Evolutionary conservation across 371 early-diverging fungal species (phyloP).

Genomic region (Gilbertella persicaria): DNA sequence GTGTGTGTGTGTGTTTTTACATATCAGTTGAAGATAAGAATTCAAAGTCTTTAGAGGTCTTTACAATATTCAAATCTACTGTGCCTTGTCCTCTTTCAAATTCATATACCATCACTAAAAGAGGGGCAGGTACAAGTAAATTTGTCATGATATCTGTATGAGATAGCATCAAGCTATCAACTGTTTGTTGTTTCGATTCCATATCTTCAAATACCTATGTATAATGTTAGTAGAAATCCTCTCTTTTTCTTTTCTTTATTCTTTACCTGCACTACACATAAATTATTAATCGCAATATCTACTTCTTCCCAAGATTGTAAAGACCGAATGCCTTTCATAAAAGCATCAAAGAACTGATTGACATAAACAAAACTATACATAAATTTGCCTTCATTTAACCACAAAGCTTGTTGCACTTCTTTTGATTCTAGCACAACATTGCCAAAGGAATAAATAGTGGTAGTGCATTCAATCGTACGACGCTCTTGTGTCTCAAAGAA

Average conservation of each 20-base stretch:
- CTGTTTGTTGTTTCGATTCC: conserved; percentile 27
- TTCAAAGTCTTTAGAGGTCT: background rate
- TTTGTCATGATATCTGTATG: background rate
- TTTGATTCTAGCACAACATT: conserved; percentile 60
- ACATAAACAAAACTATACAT: conserved; percentile 58
- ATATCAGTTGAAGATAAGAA: background rate
- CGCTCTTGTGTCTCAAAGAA: conserved; percentile 57
- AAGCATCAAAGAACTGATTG: conserved; percentile 64
- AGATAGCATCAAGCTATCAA: background rate
- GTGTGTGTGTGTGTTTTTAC: background rate
- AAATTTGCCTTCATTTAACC: conserved; percentile 44
- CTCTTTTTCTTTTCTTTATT: background rate
- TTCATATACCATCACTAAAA: conserved; percentile 54
- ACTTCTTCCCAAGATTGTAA: conserved; percentile 56
- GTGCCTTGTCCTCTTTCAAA: conserved; percentile 56
- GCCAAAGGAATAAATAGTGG: conserved; percentile 66
- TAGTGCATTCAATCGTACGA: conserved; percentile 59
- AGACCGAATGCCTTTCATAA: conserved; percentile 51
- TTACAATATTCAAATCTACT: conserved; percentile 30
- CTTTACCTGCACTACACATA: conserved; percentile 55
- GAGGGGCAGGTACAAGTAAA: conserved; percentile 18
- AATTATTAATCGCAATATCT: conserved; percentile 52
- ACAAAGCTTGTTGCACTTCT: conserved; percentile 56
- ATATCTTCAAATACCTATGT: conserved; percentile 54
- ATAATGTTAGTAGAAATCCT: background rate